A percentile compares a stretch with the other conserved stretches of the same genome.
Evolutionary conservation across 768 basidiomycete species (phyloP).

Genomic region (Mycena amicta): DNA sequence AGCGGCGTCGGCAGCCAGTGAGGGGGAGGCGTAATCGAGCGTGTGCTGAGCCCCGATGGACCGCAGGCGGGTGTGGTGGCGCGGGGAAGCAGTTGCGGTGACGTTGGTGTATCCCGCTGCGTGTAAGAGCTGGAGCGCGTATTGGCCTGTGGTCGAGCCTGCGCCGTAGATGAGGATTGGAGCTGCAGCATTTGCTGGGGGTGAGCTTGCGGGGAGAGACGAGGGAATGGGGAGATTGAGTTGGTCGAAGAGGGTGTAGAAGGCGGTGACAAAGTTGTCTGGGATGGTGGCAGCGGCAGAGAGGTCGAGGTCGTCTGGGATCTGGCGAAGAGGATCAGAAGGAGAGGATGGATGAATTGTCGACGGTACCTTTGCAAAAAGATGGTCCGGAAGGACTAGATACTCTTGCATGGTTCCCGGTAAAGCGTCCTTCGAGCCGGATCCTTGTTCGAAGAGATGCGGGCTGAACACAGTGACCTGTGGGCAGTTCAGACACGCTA

Average conservation of each 20-base stretch:
- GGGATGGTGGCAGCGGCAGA: constrained; percentile 43
- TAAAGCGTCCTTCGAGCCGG: constrained; percentile 24
- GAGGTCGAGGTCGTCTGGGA: constrained; percentile 42
- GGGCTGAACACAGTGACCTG: constrained; percentile 26
- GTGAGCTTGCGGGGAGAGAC: constrained; percentile 30
- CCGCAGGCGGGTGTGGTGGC: constrained; percentile 32
- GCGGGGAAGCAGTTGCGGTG: constrained; percentile 39
- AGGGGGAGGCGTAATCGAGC: constrained; percentile 37
- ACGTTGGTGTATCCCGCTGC: constrained; percentile 42
- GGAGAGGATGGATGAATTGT: too few species aligned
- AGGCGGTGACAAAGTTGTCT: constrained; percentile 45
- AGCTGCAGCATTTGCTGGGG: constrained; percentile 28
- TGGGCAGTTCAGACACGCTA: background rate
- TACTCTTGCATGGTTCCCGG: constrained; percentile 21
- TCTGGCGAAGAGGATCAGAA: too few species aligned
- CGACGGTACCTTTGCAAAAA: constrained; percentile 39
- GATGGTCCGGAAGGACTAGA: constrained; percentile 22
- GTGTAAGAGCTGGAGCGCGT: constrained; percentile 35
- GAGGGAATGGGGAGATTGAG: constrained; percentile 37
- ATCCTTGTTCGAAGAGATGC: constrained; percentile 12
- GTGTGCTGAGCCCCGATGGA: constrained; percentile 40
- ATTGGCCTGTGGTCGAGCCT: constrained; percentile 41
- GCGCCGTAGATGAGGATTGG: constrained; percentile 48
- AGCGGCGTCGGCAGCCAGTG: constrained; percentile 33
- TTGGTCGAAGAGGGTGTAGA: constrained; percentile 39